Conservation (phyloP, 306 rosid genomes). For the Trichosanthes truncata region DNA sequence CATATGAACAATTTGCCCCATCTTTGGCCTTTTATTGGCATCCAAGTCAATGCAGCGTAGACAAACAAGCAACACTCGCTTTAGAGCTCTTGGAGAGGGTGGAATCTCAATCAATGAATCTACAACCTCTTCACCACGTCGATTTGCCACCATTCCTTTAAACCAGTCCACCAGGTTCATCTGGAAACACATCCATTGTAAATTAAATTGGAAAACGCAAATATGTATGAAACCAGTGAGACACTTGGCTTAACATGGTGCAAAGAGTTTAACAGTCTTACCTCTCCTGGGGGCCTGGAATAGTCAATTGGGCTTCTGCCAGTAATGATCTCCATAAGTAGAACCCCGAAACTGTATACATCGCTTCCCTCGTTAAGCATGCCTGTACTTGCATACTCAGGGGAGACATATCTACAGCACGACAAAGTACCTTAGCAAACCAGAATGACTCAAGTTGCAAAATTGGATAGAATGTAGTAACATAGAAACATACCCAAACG, state of each 20-base stretch:
- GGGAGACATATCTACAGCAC: slow-evolving; percentile 77
- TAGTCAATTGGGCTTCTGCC: slow-evolving; percentile 95
- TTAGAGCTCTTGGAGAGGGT: slow-evolving; percentile 69
- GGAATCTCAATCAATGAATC: slow-evolving; percentile 70
- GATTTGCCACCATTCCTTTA: slow-evolving; percentile 81
- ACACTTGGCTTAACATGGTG: not conserved
- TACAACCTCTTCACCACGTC: slow-evolving; percentile 70
- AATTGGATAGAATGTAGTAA: not conserved
- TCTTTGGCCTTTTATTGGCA: slow-evolving; percentile 77
- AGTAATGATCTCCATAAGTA: slow-evolving; percentile 94
- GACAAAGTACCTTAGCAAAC: not conserved
- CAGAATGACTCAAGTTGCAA: not conserved
- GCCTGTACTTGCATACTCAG: slow-evolving; percentile 94
- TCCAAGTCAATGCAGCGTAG: slow-evolving; percentile 89
- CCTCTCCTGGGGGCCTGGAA: slow-evolving; percentile 89
- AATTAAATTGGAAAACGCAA: not conserved
- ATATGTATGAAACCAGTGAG: not conserved
- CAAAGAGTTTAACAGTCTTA: slow-evolving; percentile 18
- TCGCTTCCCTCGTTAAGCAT: slow-evolving; percentile 96
- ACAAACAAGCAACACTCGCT: slow-evolving; percentile 74
- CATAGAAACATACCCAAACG: slow-evolving; percentile 58
- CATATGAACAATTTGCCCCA: slow-evolving; percentile 99
- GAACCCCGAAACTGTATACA: slow-evolving; percentile 86
- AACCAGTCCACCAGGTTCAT: slow-evolving; percentile 98
- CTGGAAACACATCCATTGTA: slow-evolving; percentile 30